phyloP scores from a whole-genome alignment of 805 yeast species.

The Barnettozyma pratensis region DNA sequence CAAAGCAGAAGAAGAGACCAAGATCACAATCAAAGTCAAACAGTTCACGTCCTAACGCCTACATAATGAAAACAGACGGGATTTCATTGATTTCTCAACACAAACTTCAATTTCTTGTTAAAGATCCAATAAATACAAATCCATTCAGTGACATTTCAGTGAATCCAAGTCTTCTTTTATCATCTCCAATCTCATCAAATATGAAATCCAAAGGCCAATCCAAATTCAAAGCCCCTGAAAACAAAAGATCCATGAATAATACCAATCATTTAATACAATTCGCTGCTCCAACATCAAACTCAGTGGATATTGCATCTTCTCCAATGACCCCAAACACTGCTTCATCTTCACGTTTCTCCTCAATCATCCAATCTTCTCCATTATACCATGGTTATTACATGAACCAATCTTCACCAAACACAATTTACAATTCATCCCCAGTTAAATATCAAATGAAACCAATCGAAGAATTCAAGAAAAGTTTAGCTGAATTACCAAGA shows the following conservation, averaged over 20 bases:
- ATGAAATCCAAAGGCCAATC: constrained; percentile 1
- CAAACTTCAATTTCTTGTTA: constrained; percentile 18
- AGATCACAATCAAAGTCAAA: constrained; percentile 1
- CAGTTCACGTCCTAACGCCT: neutral
- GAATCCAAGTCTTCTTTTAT: constrained; percentile 22
- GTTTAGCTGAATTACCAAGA: constrained; percentile 12
- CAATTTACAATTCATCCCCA: constrained; percentile 19
- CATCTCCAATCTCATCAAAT: constrained; percentile 22
- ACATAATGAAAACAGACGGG: neutral
- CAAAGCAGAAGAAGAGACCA: neutral
- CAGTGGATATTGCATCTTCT: constrained; percentile 13
- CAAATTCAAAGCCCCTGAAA: constrained; percentile 4
- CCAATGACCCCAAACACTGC: constrained; percentile 23
- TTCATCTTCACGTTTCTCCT: constrained; percentile 24
- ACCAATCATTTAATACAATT: too few relatives aligned
- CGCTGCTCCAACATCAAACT: neutral
- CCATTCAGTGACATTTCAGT: constrained; percentile 11
- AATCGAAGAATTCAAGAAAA: constrained; percentile 14
- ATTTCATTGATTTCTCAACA: constrained; percentile 18
- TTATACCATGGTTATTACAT: constrained; percentile 26
- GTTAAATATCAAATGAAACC: constrained; percentile 23
- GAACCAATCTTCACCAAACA: constrained; percentile 19
- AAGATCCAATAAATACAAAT: neutral
- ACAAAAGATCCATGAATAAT: neutral
- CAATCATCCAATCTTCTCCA: constrained; percentile 27